Base-by-base conservation (phyloP, 805 yeast species). In the Pichia cephalocereana region DNA sequence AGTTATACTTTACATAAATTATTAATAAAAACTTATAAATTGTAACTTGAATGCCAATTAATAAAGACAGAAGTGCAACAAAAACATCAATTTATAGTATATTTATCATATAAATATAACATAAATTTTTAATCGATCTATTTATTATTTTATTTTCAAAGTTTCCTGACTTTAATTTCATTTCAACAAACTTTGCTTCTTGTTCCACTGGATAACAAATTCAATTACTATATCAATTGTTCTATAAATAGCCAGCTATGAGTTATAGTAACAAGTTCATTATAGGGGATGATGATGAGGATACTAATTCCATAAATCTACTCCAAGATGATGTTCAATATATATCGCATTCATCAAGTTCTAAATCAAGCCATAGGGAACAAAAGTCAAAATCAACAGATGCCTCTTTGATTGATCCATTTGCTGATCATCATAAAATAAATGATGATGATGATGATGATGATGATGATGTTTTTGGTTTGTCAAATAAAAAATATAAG, bases 261-360 rank as follows among this genome's bases (percentile, higher is more conserved):
- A 51, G 54, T 43, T 51, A 53, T 34, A 32, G 27, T 23, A 47
- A 45, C 17, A 43, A 51, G 15, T 53, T 53, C 32, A 41, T 53
- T 10, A 45, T 53, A 19, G 52, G 49, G 9, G 53, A 48, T 46
- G 56, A 50, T 15, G 50, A 52, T 44, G 60, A 54, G 17, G 55
- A n/a, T 18, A 15, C 10, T 15, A 34, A 48, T 2, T 46, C 52
- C 6, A 51, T 56, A 26, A 57, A 58, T 26, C 47, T 52, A 32
- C 55, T 55, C 17, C 48, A 51, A n/a, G 61, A 54, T 19, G 52
- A 48, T 39, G 14, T 10, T 15, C 47, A 44, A 5, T 41, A 37
- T 30, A 34, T n/a, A 12, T 5, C 32, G 32, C 32, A 30, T 30
- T 11, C 11, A 11, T 30, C 32, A 10, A 12, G 32, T 30, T 30